Base-by-base conservation (phyloP, 257 asterid genomes). In the Solanum pinnatisectum region DNA sequence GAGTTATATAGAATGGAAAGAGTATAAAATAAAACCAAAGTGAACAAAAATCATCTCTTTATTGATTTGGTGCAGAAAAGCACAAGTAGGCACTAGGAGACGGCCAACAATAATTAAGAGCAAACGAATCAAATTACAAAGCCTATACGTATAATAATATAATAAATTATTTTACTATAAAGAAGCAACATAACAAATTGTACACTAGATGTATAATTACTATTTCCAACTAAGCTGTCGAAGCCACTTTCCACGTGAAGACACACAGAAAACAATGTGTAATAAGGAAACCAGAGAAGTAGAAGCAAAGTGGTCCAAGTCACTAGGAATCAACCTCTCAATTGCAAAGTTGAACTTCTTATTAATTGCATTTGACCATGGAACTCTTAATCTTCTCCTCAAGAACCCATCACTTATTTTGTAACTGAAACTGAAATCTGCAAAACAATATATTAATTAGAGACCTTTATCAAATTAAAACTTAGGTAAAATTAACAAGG, bases 301-400 rank as follows among this genome's bases (percentile, higher is more conserved):
- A 63, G 92, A 89, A 27, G 91, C 89, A 86, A 89, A 87, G 86
- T 90, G 92, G 92, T 90, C 90, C 90, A 84, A 83, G 84, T 78
- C 40, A 84, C 83, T 27, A 70, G 16, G 63, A 81, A 25, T 88
- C 88, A 87, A 83, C 67, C 84, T 87, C 42, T 86, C 56, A 22
- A 78, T 56, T 74, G 85, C 89, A 79, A 79, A 30, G 49, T 87
- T 90, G 15, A 68, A 42, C 91, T 88, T 91, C 92, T 92, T 92
- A 91, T 93, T 88, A 87, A 56, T 82, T 76, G 68, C 77, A 86
- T 73, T 46, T 13, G 20, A 74, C 60, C 60, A 25, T 67, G 73
- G 87, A 59, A 52, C 68, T 25, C 78, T 65, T 56, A 52, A 73
- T 77, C 40, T 88, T 36, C 60, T 76, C 87, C 87, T 72, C 83